Conservation (phyloP, 257 asterid species). For the Capsicum baccatum region DNA sequence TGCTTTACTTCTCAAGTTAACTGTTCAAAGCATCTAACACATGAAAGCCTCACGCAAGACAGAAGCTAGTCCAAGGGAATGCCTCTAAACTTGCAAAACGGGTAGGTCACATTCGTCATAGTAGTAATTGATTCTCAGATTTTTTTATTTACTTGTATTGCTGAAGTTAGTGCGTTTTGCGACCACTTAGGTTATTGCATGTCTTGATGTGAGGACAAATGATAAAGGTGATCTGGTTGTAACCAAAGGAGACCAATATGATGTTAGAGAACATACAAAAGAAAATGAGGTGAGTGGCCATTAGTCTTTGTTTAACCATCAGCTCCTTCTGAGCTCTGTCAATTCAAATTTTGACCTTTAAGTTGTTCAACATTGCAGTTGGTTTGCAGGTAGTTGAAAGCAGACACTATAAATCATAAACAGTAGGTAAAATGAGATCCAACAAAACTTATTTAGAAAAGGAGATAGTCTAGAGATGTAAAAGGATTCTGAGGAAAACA, state of each 20-base stretch:
- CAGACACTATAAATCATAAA: background rate
- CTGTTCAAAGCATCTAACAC: constrained; percentile 44
- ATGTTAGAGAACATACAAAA: constrained; percentile 77
- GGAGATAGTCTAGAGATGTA: background rate
- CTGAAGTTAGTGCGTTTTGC: constrained; percentile 29
- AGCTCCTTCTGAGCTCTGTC: background rate
- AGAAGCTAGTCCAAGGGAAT: constrained; percentile 70
- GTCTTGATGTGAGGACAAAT: constrained; percentile 96
- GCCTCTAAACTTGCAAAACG: constrained; percentile 93
- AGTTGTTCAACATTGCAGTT: background rate
- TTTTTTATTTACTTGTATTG: background rate
- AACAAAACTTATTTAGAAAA: background rate
- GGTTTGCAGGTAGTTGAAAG: background rate
- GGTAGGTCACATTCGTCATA: constrained; percentile 52
- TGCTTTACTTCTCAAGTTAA: constrained; percentile 30
- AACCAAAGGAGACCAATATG: constrained; percentile 98
- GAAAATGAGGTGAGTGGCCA: constrained; percentile 72
- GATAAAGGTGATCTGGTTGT: constrained; percentile 94
- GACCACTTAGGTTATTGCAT: constrained; percentile 86
- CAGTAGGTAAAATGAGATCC: constrained; percentile 3
- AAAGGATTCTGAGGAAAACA: background rate
- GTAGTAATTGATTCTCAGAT: background rate
- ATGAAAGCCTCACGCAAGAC: constrained; percentile 61
- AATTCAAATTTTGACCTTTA: background rate
- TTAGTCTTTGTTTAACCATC: background rate